A percentile compares a stretch with the other conserved stretches of the same genome.
phyloP scores from a whole-genome alignment of 2,329 filamentous ascomycete species.

The Dactylellina sp. region DNA sequence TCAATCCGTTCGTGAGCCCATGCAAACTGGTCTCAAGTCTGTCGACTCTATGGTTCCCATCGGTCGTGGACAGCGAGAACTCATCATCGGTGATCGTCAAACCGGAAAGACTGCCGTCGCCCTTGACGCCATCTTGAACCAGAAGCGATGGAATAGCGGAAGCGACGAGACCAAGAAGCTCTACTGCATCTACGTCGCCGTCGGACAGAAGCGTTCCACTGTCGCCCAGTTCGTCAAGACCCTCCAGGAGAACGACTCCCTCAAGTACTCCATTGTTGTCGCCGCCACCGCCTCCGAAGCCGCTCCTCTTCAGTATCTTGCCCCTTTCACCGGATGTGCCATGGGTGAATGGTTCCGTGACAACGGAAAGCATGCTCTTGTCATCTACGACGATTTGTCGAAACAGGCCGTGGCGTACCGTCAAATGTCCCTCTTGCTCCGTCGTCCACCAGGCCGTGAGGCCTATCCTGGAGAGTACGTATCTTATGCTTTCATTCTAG shows the following conservation, averaged over 20 bases:
- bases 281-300: conserved; percentile 98
- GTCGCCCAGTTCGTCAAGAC: conserved; percentile 99
- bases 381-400: conserved; percentile 94
- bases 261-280: conserved; percentile 96
- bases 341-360: conserved; percentile 82
- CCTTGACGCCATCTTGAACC: conserved; percentile 98
- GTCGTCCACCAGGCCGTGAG: conserved; percentile 98
- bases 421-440: conserved; percentile 98
- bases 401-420: conserved; percentile 99
- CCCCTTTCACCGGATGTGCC: conserved; percentile 84
- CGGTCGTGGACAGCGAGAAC: conserved; percentile 99
- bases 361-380: conserved; percentile 85
- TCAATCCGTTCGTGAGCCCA: conserved; percentile 96
- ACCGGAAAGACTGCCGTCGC: conserved; percentile 99
- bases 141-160: conserved; percentile 94
- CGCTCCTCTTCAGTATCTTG: conserved; percentile 91
- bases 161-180: conserved; percentile 97
- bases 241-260: conserved; percentile 98
- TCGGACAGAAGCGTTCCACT: conserved; percentile 99
- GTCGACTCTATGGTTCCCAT: conserved; percentile 99
- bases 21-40: conserved; percentile 99
- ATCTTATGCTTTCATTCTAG: not conserved
- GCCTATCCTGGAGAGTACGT: conserved; percentile 91
- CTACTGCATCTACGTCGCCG: conserved; percentile 98
- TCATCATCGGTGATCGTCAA: conserved; percentile 99